These are phyloP conservation scores for Collariella sp. DNA, from an alignment of 495 filamentous ascomycete genomes.

Conservation along the genomic window DNA sequence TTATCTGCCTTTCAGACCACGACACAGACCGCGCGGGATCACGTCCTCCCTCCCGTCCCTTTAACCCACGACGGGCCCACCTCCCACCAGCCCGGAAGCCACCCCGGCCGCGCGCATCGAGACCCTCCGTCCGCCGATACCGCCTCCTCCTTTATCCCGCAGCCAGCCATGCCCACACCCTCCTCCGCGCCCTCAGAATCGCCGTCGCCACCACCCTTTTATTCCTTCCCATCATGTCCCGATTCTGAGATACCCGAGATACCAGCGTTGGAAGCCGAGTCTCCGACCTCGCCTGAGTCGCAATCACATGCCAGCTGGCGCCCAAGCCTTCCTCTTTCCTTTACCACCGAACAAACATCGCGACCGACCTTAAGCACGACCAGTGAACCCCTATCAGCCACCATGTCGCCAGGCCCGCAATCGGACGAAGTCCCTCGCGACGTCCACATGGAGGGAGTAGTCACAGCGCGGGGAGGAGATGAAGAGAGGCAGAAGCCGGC, in stretches of 20 bases:
- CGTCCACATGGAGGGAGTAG: slow-evolving; percentile 10
- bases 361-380: slow-evolving; percentile 17
- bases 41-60: not conserved
- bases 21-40: not conserved
- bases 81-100: too few species aligned
- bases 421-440: slow-evolving; percentile 20
- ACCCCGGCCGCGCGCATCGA: not conserved
- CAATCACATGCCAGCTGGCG: slow-evolving; percentile 21
- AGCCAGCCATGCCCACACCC: slow-evolving; percentile 44
- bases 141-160: not conserved
- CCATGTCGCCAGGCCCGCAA: slow-evolving; percentile 32
- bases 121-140: not conserved
- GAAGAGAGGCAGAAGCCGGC: slow-evolving; percentile 30
- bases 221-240: slow-evolving; percentile 39
- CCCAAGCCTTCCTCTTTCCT: slow-evolving; percentile 3
- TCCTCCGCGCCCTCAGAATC: slow-evolving; percentile 36
- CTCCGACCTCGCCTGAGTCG: slow-evolving; percentile 5
- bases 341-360: slow-evolving; percentile 7
- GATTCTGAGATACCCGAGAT: slow-evolving; percentile 26
- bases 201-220: slow-evolving; percentile 32
- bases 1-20: not conserved
- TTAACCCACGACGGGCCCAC: too few species aligned
- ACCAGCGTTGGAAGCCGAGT: slow-evolving; percentile 1
- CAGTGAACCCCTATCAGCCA: slow-evolving; percentile 28
- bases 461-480: slow-evolving; percentile 2